Evolutionary conservation across 2,329 filamentous ascomycete species (phyloP).

Genomic region (Coniella vitis): DNA sequence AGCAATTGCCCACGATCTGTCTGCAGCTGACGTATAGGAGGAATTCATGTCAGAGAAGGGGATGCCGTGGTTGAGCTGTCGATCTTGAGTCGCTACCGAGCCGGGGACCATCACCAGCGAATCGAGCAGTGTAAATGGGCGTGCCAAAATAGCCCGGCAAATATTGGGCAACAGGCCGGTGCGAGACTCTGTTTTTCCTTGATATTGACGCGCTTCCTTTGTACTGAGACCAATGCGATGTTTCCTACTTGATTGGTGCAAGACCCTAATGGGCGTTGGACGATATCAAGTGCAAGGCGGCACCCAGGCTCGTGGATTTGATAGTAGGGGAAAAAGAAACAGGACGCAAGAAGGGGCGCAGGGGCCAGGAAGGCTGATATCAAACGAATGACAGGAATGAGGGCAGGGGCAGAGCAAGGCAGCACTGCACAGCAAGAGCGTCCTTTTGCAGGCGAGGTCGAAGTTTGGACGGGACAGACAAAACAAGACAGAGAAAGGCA

Average conservation of each 20-base stretch:
- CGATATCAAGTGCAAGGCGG: background rate
- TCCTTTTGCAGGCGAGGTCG: background rate
- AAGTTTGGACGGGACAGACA: background rate
- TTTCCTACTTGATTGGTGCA: no score
- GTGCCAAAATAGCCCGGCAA: background rate
- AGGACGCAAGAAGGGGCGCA: no score
- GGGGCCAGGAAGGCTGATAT: no score
- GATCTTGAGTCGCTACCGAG: conserved; percentile 1
- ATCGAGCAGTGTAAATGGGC: no score
- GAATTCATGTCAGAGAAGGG: conserved; percentile 11
- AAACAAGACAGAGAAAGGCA: background rate
- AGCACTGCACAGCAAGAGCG: no score
- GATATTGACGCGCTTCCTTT: background rate
- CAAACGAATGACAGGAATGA: background rate
- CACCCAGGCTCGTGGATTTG: no score
- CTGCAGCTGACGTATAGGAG: conserved; percentile 5
- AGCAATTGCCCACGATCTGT: conserved; percentile 9
- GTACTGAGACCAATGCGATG: background rate
- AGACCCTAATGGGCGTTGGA: background rate
- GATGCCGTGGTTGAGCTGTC: background rate
- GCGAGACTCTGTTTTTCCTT: no score
- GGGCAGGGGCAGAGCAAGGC: no score
- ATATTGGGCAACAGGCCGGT: background rate
- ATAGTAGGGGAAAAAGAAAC: background rate
- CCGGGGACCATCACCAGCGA: conserved; percentile 5